Evolutionary conservation across 2,329 filamentous ascomycete species (phyloP), one percentile per base, ranked within the genome.

Genomic region (Cordyceps cicadae): DNA sequence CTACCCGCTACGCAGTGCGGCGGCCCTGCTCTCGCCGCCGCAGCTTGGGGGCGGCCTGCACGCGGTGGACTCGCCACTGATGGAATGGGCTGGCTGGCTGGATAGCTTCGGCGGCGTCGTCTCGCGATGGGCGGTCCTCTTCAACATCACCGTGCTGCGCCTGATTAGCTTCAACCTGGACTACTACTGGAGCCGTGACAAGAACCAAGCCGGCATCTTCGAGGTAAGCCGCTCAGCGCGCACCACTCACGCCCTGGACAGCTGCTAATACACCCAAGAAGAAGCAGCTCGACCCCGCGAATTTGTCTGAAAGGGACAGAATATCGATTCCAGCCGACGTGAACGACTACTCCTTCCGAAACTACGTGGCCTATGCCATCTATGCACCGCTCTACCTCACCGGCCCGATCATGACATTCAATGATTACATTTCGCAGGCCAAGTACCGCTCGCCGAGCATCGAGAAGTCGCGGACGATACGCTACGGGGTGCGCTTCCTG

Each of bases 101-200:
- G 94, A 99, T 74, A 79, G 81, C 57, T 87, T 88, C 65, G 86
- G 90, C 8, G 94, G 94, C 0, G 77, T 99, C n/a, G 86, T 96
- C 70, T 80, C 87, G 0, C 84, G 93, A 62, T 99, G 94, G 94
- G 91, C 97, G 72, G 87, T 99, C n/a, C 81, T 97, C 5, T 99
- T 99, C 81, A 99, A 99, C 70, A 85, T 99, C 63, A 97, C 93
- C 3, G 87, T 97, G 29, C 77, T 99, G 60, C 87, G 94, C 5
- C 79, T 97, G 53, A 92, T 99, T 68, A 97, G 93, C 72, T 99
- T 96, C 81, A 97, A 97, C 72, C 75, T 99, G 70, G 94, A 99
- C 74, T 92, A 96, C 72, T 93, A 96, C 72, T 99, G 94, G 93
- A 94, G 90, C 67, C 73, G 89, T 3, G 85, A 89, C 64, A 80